These are phyloP conservation scores for Conringia planisiliqua DNA, from an alignment of 345 rosid genomes.

Conservation along the genomic window DNA sequence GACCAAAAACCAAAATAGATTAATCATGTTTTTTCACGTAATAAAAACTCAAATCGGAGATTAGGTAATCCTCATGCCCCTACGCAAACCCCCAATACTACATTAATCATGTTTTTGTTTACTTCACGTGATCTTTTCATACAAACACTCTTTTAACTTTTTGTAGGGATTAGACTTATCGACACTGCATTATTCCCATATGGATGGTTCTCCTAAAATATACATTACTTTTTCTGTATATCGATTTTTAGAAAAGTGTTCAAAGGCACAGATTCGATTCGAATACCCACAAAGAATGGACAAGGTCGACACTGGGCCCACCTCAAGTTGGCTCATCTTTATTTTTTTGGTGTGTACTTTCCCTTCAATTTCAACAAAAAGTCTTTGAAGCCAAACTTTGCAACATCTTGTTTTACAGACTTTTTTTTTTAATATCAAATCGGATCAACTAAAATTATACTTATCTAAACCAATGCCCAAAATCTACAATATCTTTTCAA, in stretches of 20 bases:
- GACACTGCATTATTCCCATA: constrained; percentile 25
- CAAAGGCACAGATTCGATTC: constrained; percentile 20
- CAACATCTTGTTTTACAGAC: background rate
- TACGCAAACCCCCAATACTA: background rate
- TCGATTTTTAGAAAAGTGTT: background rate
- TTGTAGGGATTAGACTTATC: constrained; percentile 9
- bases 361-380: constrained; percentile 5
- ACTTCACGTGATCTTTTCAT: background rate
- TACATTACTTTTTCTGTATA: background rate
- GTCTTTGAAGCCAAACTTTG: constrained; percentile 11
- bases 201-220: constrained; percentile 28
- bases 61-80: background rate
- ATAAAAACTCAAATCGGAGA: background rate
- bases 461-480: background rate
- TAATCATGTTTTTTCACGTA: background rate
- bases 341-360: background rate
- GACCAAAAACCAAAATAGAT: background rate
- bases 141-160: constrained; percentile 4
- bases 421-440: background rate
- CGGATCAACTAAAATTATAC: background rate
- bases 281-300: constrained; percentile 29
- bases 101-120: background rate
- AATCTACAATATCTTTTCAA: too few species aligned
- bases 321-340: constrained; percentile 19
- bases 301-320: constrained; percentile 28